Base-by-base conservation (phyloP, 768 basidiomycete species). In the Suillus paluster region DNA sequence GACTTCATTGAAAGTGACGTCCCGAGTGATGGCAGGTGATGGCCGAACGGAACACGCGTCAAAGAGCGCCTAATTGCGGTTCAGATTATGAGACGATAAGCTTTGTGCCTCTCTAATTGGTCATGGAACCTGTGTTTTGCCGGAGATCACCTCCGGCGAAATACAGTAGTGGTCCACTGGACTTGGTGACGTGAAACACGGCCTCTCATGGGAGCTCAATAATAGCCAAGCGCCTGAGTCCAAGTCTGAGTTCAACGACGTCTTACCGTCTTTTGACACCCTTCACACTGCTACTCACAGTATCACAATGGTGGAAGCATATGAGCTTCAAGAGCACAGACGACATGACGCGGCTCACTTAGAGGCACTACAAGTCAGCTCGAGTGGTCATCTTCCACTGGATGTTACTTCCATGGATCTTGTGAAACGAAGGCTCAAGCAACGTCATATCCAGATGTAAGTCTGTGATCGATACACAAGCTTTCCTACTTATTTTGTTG, bases 391-490 rank as follows among this genome's bases (percentile, higher is more conserved):
- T 38, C 36, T 55, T 38, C 53, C 53, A 25, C 53, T 55, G n/a
- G 84, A 87, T 64, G 80, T 76, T n/a, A 78, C 83, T 60, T 87
- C 89, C 70, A 75, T 86, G 42, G 90, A 91, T 69, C 81, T 79
- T 30, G 88, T 92, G 5, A 89, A 90, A 70, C 83, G 90, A 33
- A 82, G 83, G 45, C 81, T 91, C 49, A 86, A 89, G 75, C 88
- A 91, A 75, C 84, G 90, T 30, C 90, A 91, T 83, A 85, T 90
- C 21, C 90, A 91, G 71, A 92, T 92, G 90, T 86, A 68, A 56
- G 83, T 75, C 12, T 17, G 7, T 25, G 41, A 58, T 6, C n/a
- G 25, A 49, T 49, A 10, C 30, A 1, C n/a, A 50, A 25, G 17
- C 7, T 30, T 48, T 33, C n/a, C 46, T 34, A 17, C n/a, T 23